Base-by-base conservation (phyloP, 441 rosid genomes). In the Daphne laureola region DNA sequence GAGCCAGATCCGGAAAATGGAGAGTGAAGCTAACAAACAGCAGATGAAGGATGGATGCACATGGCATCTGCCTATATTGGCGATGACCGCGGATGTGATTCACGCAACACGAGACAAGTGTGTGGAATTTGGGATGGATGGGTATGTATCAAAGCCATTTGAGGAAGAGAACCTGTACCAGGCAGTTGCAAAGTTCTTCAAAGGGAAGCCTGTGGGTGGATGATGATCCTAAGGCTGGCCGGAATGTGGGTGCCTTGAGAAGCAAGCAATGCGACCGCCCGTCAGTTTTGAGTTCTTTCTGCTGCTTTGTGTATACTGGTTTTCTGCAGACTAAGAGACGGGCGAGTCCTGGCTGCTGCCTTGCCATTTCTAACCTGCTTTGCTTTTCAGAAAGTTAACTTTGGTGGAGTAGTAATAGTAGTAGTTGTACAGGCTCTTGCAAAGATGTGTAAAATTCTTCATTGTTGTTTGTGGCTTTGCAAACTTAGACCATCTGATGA, bases 81-180 rank as follows among this genome's bases (percentile, higher is more conserved):
- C 92, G 53, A 84, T 84, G 86, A 84, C 92, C 7, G 92, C 88
- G 2, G 92, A 84, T 44, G 88, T 84, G 62, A 81, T 84, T 58
- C 88, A 84, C 8, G 86, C 86, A 0, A 79, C 92, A 0, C 67
- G 72, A 16, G 92, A 84, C 0, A 63, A 81, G 57, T 81, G 92
- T 74, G 58, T 79, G 61, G 74, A 74, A 64, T 61, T 77, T 16
- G 92, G 92, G 53, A 84, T 84, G 92, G 86, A 81, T 14, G 88
- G 88, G 23, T 79, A 79, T 3, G 92, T 81, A 47, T 81, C 92
- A 0, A 84, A 84, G 75, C 88, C 88, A 5, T 84, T 84, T 0
- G 86, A 81, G 53, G 92, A 81, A 65, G 88, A 79, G 57, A 79
- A 78, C 58, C 84, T 84, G 15, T 75, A 75, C 59, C 76, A 64